Evolutionary conservation across 192 early-diverging fungal species (phyloP).

Genomic region (Umbelopsis sp.): DNA sequence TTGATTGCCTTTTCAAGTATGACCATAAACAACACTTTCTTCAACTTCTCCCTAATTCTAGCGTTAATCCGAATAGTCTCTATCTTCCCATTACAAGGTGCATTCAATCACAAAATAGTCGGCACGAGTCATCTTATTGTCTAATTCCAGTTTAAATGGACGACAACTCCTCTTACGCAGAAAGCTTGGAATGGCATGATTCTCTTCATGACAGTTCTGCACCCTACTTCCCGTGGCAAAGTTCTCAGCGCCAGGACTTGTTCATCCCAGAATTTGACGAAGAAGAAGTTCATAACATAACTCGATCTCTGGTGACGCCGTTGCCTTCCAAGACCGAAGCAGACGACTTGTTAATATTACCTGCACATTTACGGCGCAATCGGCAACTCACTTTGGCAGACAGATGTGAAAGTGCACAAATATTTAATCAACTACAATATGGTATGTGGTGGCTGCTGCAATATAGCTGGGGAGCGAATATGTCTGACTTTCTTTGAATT

Average conservation of each 20-base stretch:
- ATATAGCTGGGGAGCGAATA: background rate
- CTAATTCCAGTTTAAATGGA: constrained; percentile 4
- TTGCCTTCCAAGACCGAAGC: background rate
- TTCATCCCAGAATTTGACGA: constrained; percentile 10
- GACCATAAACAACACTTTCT: constrained; percentile 14
- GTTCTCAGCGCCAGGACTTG: constrained; percentile 3
- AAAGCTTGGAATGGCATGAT: constrained; percentile 20
- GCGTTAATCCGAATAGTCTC: background rate
- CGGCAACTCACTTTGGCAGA: background rate
- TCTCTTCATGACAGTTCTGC: constrained; percentile 16
- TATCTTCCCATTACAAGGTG: background rate
- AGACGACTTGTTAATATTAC: constrained; percentile 12
- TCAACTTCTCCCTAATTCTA: background rate
- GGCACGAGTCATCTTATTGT: background rate
- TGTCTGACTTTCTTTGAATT: background rate
- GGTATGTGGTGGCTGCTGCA: background rate
- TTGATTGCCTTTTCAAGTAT: constrained; percentile 21
- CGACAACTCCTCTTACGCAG: constrained; percentile 15
- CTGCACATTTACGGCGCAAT: background rate
- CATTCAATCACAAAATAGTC: background rate
- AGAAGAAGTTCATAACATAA: constrained; percentile 3
- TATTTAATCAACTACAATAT: constrained; percentile 14
- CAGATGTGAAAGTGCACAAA: constrained; percentile 19
- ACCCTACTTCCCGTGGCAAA: constrained; percentile 20
- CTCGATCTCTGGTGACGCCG: background rate